Evolutionary conservation across 2,329 filamentous ascomycete species (phyloP).

Genomic region (Phoma sp.): DNA sequence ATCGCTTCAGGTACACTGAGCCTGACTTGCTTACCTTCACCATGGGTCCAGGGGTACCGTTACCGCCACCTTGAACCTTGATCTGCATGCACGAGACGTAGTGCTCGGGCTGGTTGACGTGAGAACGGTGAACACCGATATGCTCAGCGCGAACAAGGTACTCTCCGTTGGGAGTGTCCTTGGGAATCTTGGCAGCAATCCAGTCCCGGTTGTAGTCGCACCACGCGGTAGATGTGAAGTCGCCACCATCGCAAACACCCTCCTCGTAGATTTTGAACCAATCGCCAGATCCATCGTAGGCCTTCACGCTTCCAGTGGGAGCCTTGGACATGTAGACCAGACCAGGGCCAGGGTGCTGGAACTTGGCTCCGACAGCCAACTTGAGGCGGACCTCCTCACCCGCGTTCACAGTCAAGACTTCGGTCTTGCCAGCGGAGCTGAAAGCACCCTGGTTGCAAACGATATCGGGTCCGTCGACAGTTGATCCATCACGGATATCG

Average conservation of each 20-base stretch:
- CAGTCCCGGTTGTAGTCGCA: constrained; percentile 33
- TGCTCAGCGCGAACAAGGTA: constrained; percentile 56
- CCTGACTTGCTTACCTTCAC: constrained; percentile 28
- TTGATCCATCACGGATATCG: constrained; percentile 31
- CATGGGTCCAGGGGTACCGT: constrained; percentile 43
- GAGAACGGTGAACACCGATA: constrained; percentile 46
- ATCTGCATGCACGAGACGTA: constrained; percentile 54
- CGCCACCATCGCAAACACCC: constrained; percentile 27
- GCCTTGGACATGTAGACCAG: constrained; percentile 42
- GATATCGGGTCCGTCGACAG: constrained; percentile 31
- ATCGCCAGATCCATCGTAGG: constrained; percentile 33
- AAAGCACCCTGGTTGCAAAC: constrained; percentile 36
- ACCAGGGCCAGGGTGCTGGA: constrained; percentile 35
- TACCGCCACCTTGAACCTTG: constrained; percentile 47
- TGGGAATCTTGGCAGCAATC: constrained; percentile 48
- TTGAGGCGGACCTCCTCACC: constrained; percentile 29
- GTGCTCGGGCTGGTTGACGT: constrained; percentile 49
- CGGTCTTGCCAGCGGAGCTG: constrained; percentile 16
- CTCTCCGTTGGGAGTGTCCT: constrained; percentile 50
- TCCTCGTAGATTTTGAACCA: constrained; percentile 44
- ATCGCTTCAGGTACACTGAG: not conserved
- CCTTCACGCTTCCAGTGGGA: constrained; percentile 24
- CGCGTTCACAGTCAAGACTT: constrained; percentile 27
- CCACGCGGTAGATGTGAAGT: constrained; percentile 31
- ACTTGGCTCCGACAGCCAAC: constrained; percentile 30